Conservation (phyloP, 805 yeast species). For the Candida sonorensis region DNA sequence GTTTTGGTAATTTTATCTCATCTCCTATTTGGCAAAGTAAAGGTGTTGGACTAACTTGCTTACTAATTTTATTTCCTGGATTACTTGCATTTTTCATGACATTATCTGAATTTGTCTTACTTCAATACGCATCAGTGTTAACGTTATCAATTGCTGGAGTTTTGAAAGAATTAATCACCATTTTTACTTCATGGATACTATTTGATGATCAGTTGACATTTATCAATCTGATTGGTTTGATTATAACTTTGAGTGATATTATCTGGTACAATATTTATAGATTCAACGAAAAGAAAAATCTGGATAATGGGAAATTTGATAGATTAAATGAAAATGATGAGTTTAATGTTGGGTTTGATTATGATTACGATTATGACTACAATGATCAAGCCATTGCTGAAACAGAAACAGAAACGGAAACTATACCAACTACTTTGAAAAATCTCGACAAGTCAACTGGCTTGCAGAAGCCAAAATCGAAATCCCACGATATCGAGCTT, state of each 20-base stretch:
- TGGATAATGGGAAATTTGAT: too few species aligned
- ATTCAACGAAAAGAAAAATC: conserved; percentile 24
- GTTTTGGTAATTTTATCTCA: conserved; percentile 41
- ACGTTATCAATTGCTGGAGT: conserved; percentile 90
- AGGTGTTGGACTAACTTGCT: conserved; percentile 49
- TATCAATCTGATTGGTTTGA: conserved; percentile 67
- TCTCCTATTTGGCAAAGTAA: conserved; percentile 61
- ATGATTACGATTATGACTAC: not conserved
- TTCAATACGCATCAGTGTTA: conserved; percentile 75
- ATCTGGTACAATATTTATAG: conserved; percentile 76
- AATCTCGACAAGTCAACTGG: too few species aligned
- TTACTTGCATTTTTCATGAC: conserved; percentile 86
- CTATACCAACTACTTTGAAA: too few species aligned
- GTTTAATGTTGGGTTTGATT: not conserved
- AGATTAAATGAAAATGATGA: too few species aligned
- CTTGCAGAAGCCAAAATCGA: too few species aligned
- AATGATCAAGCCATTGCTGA: not conserved
- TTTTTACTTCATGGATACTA: conserved; percentile 56
- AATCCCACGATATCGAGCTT: too few species aligned
- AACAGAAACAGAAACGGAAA: too few species aligned
- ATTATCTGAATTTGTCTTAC: conserved; percentile 73
- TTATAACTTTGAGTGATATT: conserved; percentile 71
- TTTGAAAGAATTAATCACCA: conserved; percentile 85
- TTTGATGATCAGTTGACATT: conserved; percentile 68
- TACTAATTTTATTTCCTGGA: conserved; percentile 73